phyloP scores from a whole-genome alignment of 495 filamentous ascomycete species.

The Aspergillus mulundensis region DNA sequence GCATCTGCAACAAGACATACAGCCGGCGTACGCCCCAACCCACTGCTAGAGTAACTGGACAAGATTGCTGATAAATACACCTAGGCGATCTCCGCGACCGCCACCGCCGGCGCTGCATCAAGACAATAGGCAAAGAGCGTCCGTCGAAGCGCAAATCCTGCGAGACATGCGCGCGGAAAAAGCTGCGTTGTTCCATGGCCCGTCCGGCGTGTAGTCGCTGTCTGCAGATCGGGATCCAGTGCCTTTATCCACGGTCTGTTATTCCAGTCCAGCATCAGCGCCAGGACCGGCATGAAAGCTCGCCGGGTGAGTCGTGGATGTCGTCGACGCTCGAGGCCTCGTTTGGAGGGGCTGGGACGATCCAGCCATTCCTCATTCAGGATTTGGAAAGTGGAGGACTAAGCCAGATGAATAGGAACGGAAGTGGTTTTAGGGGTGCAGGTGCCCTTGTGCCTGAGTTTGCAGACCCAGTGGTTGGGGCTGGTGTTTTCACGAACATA shows the following conservation, averaged over 20 bases:
- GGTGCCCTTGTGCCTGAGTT: too few relatives aligned
- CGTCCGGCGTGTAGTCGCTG: slow-evolving; percentile 19
- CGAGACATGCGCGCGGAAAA: slow-evolving; percentile 20
- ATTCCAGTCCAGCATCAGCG: too few relatives aligned
- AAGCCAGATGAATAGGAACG: too few relatives aligned
- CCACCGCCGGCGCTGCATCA: slow-evolving; percentile 21
- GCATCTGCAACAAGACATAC: slow-evolving; percentile 19
- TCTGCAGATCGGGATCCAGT: slow-evolving; percentile 5
- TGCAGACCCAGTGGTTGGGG: slow-evolving; percentile 1
- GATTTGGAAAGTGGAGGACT: too few relatives aligned
- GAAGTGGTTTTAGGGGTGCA: too few relatives aligned
- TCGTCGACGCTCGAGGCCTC: too few relatives aligned
- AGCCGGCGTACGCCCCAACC: slow-evolving; percentile 12
- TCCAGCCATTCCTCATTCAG: too few relatives aligned
- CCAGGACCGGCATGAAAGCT: too few relatives aligned
- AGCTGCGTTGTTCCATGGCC: slow-evolving; percentile 20
- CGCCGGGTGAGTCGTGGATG: too few relatives aligned
- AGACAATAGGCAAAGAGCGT: slow-evolving; percentile 17
- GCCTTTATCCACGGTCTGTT: too few relatives aligned
- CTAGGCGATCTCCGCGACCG: slow-evolving; percentile 23
- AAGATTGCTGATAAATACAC: background rate
- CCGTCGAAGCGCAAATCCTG: slow-evolving; percentile 22
- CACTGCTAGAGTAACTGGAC: background rate
- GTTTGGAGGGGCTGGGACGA: too few relatives aligned
- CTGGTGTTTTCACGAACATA: background rate